Evolutionary conservation across 1,284 basidiomycete genomes (phyloP), one percentile per base, ranked within the genome.

Genomic region (Porphyrellus sp.): DNA sequence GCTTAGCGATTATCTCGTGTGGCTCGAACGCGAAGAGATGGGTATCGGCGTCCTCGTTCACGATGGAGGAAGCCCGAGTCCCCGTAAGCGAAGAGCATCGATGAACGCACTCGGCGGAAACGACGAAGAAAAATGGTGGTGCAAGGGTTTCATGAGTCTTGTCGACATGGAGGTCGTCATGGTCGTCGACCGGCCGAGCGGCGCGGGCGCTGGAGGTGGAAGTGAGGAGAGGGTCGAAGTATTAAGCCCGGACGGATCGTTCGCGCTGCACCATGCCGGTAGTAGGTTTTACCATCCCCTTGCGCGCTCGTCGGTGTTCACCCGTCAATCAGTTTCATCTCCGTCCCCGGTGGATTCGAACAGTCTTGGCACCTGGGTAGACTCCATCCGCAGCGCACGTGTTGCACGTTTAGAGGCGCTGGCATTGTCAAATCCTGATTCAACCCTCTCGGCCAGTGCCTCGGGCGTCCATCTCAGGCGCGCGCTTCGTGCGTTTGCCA

Each of bases 1-100:
- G 1, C 91, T 94, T 66, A 87, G 84, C 8, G 91, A 94, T 67
- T 85, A 83, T 58, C 68, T 94, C 18, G 62, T 93, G 24, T 93
- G 91, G 84, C 77, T 91, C 25, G 82, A 74, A 70, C 48, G 77
- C 74, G 51, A 85, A 76, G 58, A 65, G 35, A 40, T 46, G 12
- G 54, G 46, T 6, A 52, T 57, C 13, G 55, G 50, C 8, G 50
- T 40, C 23, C 58, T 57, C 34, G 54, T 53, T 30, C 52, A 58
- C 3, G 61, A 67, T 24, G 60, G 53, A n/a, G 53, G 58, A 0
- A 45, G 42, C 11, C 59, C 61, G 30, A 55, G 54, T 21, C 57
- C 63, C 30, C 63, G 53, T 15, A 65, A 48, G 31, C 50, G 61
- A n/a, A 62, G 51, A 11, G 25, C 21, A 2, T 70, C 68, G 5